A percentile compares a stretch with the other conserved stretches of the same genome.
These are phyloP conservation scores for Mycena amicta DNA, from an alignment of 768 basidiomycete species.

Conservation along the genomic window DNA sequence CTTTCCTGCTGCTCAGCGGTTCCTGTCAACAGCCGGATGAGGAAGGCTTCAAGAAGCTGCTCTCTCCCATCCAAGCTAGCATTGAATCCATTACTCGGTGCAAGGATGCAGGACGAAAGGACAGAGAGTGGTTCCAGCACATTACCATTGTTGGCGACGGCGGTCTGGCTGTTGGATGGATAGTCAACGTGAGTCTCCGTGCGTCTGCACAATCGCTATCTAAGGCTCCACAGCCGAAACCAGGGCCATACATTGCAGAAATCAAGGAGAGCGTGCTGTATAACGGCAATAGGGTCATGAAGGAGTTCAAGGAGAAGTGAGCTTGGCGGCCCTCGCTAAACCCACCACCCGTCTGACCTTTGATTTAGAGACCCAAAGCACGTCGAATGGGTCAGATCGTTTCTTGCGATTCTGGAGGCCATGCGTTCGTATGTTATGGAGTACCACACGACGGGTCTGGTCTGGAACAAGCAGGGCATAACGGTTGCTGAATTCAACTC, in stretches of 20 bases:
- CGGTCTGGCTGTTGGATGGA: slow-evolving; percentile 83
- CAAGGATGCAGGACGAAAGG: slow-evolving; percentile 80
- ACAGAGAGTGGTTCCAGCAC: slow-evolving; percentile 82
- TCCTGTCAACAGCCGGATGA: slow-evolving; percentile 81
- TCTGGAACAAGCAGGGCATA: slow-evolving; percentile 84
- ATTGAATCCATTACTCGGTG: slow-evolving; percentile 78
- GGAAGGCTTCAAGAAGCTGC: slow-evolving; percentile 53
- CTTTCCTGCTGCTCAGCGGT: slow-evolving; percentile 65
- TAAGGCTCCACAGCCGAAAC: slow-evolving; percentile 62
- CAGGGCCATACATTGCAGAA: slow-evolving; percentile 76
- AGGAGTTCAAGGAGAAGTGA: slow-evolving; percentile 94
- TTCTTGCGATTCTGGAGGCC: slow-evolving; percentile 70
- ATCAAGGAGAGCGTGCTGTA: slow-evolving; percentile 86
- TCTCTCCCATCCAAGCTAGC: slow-evolving; percentile 68
- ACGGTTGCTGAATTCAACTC: slow-evolving; percentile 55
- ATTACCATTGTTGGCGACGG: slow-evolving; percentile 83
- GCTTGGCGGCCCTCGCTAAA: not conserved
- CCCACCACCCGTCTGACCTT: slow-evolving; percentile 6
- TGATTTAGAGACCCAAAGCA: slow-evolving; percentile 76
- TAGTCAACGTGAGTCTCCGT: slow-evolving; percentile 64
- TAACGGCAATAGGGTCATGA: slow-evolving; percentile 87
- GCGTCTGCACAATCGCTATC: not conserved
- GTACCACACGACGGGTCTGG: slow-evolving; percentile 81
- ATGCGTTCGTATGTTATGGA: slow-evolving; percentile 83
- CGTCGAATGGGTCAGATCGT: slow-evolving; percentile 84